Evolutionary conservation across 2,329 filamentous ascomycete species (phyloP), one percentile per base, ranked within the genome.

Genomic region (Paracoccidioides brasiliensis): DNA sequence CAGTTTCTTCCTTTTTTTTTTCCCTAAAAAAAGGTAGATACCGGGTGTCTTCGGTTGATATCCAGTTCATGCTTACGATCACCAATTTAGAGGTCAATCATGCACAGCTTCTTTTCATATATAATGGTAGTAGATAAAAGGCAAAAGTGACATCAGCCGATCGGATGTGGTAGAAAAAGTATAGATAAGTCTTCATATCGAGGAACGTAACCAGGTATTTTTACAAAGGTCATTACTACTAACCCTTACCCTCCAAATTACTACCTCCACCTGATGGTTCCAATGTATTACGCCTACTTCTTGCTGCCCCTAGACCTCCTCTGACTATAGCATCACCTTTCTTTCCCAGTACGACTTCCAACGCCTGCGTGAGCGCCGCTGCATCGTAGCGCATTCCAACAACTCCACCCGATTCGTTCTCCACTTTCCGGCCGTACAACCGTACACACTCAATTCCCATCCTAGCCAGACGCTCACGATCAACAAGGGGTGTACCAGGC

Each of bases 361-460:
- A 70, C 1, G 88, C 86, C 67, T 89, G 85, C 3, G 78, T 76
- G 59, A 96, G 69, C 0, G 83, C 90, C 54, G 79, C 83, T 55
- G 83, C 78, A 69, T 96, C 90, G 69, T 95, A 95, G 56, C 80
- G 70, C 70, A 83, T 76, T 5, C 79, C 79, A 14, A 72, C 68
- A 6, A 77, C 75, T 6, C 77, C 77, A 46, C 77, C 78, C 32
- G 64, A 68, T 33, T 68, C 68, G 7, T 71, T 74, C 50, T 76
- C 71, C 37, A 69, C 68, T 58, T 77, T 82, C 40, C 84, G 79
- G 2, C 89, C 90, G 66, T 93, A 91, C 0, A 95, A 74, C 55
- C 83, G 78, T 12, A 94, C 79, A 14, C 83, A 83, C 63, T 90
- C 85, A 43, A 97, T 88, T 0, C 90, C 90, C 59, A 90, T 68